Evolutionary conservation across 2,329 filamentous ascomycete species (phyloP).

Genomic region (Nigrograna mackinnonii): DNA sequence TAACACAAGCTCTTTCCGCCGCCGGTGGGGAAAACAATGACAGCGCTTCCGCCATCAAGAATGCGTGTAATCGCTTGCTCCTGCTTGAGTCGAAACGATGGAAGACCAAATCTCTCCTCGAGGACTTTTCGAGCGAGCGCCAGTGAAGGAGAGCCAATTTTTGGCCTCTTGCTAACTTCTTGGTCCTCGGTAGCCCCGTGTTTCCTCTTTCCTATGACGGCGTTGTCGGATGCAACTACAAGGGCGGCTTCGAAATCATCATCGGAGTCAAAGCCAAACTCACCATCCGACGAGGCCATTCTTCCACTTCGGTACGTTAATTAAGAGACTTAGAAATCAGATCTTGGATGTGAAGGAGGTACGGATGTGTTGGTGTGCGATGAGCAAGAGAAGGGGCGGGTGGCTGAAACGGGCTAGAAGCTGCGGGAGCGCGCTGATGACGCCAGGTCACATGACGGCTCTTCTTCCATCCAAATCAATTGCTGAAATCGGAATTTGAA

Average conservation of each 20-base stretch:
- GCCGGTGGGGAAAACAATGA: slow-evolving; percentile 77
- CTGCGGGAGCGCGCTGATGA: too few relatives aligned
- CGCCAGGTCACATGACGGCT: too few relatives aligned
- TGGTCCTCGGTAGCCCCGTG: slow-evolving; percentile 5
- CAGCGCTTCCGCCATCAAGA: slow-evolving; percentile 47
- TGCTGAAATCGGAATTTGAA: too few relatives aligned
- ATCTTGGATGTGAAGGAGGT: too few relatives aligned
- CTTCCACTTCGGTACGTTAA: too few relatives aligned
- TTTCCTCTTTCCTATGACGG: background rate
- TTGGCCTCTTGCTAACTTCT: background rate
- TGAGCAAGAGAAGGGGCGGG: too few relatives aligned
- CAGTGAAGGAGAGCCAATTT: background rate
- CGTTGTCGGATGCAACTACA: background rate
- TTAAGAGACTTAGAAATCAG: too few relatives aligned
- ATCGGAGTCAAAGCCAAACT: background rate
- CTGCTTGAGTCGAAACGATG: slow-evolving; percentile 50
- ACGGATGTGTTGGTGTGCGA: too few relatives aligned
- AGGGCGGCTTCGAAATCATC: background rate
- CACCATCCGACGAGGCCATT: background rate
- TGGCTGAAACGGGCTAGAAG: too few relatives aligned
- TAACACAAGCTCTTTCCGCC: slow-evolving; percentile 96
- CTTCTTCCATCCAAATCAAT: too few relatives aligned
- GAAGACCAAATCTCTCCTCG: slow-evolving; percentile 44
- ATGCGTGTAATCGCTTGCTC: slow-evolving; percentile 48
- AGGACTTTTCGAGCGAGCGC: slow-evolving; percentile 38